Conservation (phyloP, 2,329 filamentous ascomycete genomes). For the Fusarium mexicanum region DNA sequence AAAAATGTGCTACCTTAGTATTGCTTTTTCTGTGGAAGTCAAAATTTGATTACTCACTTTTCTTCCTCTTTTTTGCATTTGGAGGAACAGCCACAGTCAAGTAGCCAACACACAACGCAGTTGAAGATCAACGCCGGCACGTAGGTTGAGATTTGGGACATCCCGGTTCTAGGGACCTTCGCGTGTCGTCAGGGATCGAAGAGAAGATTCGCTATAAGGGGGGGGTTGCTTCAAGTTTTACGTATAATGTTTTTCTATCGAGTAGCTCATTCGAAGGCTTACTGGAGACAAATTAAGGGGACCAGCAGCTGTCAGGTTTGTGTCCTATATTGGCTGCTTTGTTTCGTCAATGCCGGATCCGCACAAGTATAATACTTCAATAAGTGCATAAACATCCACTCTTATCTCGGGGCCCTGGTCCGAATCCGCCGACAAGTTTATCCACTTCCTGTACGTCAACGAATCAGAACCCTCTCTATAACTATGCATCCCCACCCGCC, state of each 20-base stretch:
- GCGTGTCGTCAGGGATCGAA: constrained; percentile 33
- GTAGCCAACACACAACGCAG: not conserved
- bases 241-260: not conserved
- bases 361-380: not conserved
- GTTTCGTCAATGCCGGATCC: constrained; percentile 13
- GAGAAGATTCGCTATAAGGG: constrained; percentile 6
- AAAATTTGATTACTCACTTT: not conserved
- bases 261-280: too few relatives aligned
- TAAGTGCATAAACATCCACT: constrained; percentile 20
- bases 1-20: not conserved
- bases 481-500: constrained; percentile 15
- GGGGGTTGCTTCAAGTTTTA: constrained; percentile 1
- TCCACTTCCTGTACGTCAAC: not conserved
- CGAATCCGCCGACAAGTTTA: constrained; percentile 12
- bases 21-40: not conserved
- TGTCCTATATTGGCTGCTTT: not conserved
- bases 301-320: not conserved
- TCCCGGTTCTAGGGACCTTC: constrained; percentile 29
- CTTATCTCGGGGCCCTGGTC: constrained; percentile 21
- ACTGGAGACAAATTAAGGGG: constrained; percentile 1
- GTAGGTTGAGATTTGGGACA: constrained; percentile 17
- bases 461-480: constrained; percentile 13
- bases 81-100: not conserved
- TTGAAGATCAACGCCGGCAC: constrained; percentile 4
- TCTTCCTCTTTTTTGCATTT: not conserved